Percentiles rank a stretch among this genome's conserved stretches.
phyloP scores from a whole-genome alignment of 2,329 filamentous ascomycete species.

The Macrophomina tecta region DNA sequence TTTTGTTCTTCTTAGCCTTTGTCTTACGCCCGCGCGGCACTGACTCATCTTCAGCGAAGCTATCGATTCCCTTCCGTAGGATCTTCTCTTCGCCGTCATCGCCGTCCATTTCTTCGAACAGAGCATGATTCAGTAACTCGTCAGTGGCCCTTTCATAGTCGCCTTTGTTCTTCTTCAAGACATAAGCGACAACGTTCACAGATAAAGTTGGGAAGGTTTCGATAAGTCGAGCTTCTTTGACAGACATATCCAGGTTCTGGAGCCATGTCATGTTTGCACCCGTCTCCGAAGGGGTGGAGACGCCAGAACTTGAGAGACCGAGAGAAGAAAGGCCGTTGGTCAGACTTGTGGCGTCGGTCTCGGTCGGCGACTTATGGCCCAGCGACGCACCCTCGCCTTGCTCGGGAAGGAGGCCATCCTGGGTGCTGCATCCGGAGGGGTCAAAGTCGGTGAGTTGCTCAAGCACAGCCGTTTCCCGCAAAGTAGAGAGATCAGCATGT shows the following conservation, averaged over 20 bases:
- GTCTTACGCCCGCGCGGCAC: conserved; percentile 49
- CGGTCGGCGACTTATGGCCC: conserved; percentile 44
- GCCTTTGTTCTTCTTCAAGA: conserved; percentile 70
- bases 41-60: conserved; percentile 68
- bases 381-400: conserved; percentile 24
- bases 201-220: conserved; percentile 76
- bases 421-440: conserved; percentile 70
- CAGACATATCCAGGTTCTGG: conserved; percentile 47
- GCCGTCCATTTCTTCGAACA: conserved; percentile 71
- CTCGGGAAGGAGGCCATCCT: conserved; percentile 34
- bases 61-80: conserved; percentile 77
- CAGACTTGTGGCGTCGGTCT: conserved; percentile 58
- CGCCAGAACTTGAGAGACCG: conserved; percentile 36
- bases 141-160: conserved; percentile 76
- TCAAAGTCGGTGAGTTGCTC: conserved; percentile 82
- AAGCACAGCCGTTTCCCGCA: conserved; percentile 67
- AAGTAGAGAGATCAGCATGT: conserved; percentile 64
- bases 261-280: conserved; percentile 36
- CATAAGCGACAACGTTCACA: conserved; percentile 67
- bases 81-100: conserved; percentile 51
- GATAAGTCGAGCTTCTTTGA: conserved; percentile 68
- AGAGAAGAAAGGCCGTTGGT: conserved; percentile 53
- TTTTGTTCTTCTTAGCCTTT: conserved; percentile 52
- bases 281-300: conserved; percentile 5
- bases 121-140: conserved; percentile 78